Evolutionary conservation across 441 rosid genomes (phyloP).

Genomic region (Monsonia emarginata): DNA sequence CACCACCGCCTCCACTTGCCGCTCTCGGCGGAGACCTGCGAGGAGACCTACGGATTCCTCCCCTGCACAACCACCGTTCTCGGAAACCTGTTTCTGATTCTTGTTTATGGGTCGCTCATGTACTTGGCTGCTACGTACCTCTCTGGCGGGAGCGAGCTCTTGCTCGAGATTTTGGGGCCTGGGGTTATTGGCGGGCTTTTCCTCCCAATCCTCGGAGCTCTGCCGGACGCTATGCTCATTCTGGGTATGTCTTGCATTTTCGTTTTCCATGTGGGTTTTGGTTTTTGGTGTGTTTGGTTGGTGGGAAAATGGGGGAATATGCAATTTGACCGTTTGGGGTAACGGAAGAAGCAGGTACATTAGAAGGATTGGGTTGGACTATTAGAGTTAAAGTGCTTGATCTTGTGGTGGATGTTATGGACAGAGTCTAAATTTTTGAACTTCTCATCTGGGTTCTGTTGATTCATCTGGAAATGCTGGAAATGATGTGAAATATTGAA

Average conservation of each 20-base stretch:
- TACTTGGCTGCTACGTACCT: constrained; percentile 64
- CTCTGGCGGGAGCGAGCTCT: constrained; percentile 77
- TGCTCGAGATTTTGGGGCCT: constrained; percentile 81
- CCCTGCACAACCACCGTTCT: constrained; percentile 73
- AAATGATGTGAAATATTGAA: no score
- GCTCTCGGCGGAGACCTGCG: constrained; percentile 40
- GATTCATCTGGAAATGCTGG: no score
- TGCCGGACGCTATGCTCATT: constrained; percentile 93
- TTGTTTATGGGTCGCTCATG: constrained; percentile 79
- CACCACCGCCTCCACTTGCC: constrained; percentile 9
- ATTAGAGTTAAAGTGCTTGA: no score
- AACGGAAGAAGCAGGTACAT: no score
- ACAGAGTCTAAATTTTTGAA: no score
- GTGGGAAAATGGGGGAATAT: neutral
- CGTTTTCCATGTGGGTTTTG: no score
- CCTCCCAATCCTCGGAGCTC: constrained; percentile 82
- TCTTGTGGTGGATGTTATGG: no score
- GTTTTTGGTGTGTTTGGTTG: neutral
- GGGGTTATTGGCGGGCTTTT: constrained; percentile 82
- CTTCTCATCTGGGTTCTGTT: no score
- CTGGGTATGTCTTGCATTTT: constrained; percentile 37
- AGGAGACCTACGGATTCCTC: constrained; percentile 79
- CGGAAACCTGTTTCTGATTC: constrained; percentile 68
- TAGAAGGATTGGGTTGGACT: no score
- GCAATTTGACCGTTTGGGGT: no score